These are phyloP conservation scores for Entoloma clypeatum DNA, from an alignment of 1,284 basidiomycete species.

Conservation along the genomic window DNA sequence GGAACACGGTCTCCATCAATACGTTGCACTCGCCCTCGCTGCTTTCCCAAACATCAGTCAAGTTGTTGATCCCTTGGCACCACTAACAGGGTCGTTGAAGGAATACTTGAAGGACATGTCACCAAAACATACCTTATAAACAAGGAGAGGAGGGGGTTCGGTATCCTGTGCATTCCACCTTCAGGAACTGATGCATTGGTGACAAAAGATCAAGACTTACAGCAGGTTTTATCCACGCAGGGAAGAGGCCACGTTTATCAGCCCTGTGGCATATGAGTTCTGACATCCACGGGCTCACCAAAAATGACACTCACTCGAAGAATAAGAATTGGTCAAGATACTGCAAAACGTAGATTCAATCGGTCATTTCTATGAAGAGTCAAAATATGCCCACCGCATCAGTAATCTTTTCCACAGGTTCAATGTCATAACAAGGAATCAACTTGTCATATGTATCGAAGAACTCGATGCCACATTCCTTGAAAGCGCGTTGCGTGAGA, in stretches of 20 bases:
- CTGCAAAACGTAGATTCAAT: slow-evolving; percentile 34
- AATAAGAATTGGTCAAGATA: slow-evolving; percentile 91
- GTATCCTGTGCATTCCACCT: slow-evolving; percentile 55
- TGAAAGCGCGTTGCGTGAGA: slow-evolving; percentile 94
- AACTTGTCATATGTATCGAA: slow-evolving; percentile 97
- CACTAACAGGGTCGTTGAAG: slow-evolving; percentile 41
- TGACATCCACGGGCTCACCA: slow-evolving; percentile 14
- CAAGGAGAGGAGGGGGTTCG: slow-evolving; percentile 91
- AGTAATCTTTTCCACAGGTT: slow-evolving; percentile 98
- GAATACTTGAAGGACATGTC: background rate
- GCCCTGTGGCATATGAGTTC: slow-evolving; percentile 50
- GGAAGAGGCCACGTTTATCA: slow-evolving; percentile 97
- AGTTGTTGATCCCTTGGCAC: slow-evolving; percentile 92
- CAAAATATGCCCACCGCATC: slow-evolving; percentile 64
- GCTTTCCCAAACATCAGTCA: slow-evolving; percentile 96
- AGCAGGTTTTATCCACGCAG: slow-evolving; percentile 95
- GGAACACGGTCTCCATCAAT: slow-evolving; percentile 95
- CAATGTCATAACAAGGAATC: slow-evolving; percentile 97
- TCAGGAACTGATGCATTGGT: slow-evolving; percentile 9
- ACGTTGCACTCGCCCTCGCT: slow-evolving; percentile 95
- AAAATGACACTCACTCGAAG: slow-evolving; percentile 52
- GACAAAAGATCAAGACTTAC: slow-evolving; percentile 28
- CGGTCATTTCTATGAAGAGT: background rate
- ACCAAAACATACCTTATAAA: slow-evolving; percentile 73
- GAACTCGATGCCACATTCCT: slow-evolving; percentile 94